Base-by-base conservation (phyloP, 2,329 filamentous ascomycete species). In the Fonsecaea pugnacius region DNA sequence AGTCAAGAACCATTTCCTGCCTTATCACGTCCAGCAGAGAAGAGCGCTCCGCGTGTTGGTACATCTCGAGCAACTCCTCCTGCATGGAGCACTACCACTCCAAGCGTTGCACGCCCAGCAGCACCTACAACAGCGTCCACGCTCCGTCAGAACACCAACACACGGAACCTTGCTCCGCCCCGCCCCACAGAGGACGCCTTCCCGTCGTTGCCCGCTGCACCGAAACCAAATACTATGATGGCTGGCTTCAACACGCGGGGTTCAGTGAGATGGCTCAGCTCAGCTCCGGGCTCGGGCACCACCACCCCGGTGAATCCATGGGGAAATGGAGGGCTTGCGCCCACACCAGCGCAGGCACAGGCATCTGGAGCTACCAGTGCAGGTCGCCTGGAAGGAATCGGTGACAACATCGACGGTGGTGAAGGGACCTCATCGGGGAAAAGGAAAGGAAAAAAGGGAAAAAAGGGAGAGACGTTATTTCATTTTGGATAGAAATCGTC, bases 121-220 rank as follows among this genome's bases (percentile, higher is more conserved):
- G 52, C 52, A 18, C 58, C 62, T 9, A 67, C 63, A 12, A 61
- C 64, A 52, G 33, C 62, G 52, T 63, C 66, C 10, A 60, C 53
- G n/a, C 14, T 67, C 48, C 58, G 63, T 32, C 51, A 56, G 36
- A 55, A 63, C 36, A 63, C 59, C 4, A 43, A 46, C 24, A 21
- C 51, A 21, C 27, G 46, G 56, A 53, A 65, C 30, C 73, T 72
- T 32, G 54, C 61, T 24, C 33, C 77, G 75, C 53, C 78, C 78
- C 51, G 69, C 7, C 70, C 67, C 16, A 74, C 72, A 8, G 71
- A 74, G 9, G 89, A 93, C 67, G 87, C 88, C 0, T 97, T 97
- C 77, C 94, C 93, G 0, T 89, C 92, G 1, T 83, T 97, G 0
- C 93, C 93, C 0, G 83, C 87, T 0, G 92, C 92, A 1, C 84